Conservation (phyloP, 2,329 filamentous ascomycete species). For the Achaetomium macrosporum region DNA sequence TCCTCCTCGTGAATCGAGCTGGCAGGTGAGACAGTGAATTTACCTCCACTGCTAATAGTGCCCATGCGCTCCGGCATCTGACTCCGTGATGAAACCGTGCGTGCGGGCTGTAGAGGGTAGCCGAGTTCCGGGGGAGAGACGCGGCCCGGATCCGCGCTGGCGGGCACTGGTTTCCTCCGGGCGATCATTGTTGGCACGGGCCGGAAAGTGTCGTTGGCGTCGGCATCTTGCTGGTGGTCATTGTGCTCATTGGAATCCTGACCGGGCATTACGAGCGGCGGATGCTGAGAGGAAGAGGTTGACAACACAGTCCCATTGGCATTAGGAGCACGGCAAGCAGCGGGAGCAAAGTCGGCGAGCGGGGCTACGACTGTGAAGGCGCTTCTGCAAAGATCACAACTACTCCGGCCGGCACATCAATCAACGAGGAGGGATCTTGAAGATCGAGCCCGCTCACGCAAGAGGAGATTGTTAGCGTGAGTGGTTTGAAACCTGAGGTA, state of each 20-base stretch:
- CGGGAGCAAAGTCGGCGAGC: not conserved
- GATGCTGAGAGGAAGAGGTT: not conserved
- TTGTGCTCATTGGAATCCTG: slow-evolving; percentile 5
- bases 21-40: slow-evolving; percentile 20
- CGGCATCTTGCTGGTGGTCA: not conserved
- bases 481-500: not conserved
- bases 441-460: too few species aligned
- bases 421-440: too few species aligned
- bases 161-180: not conserved
- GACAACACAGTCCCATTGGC: not conserved
- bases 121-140: not conserved
- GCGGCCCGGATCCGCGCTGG: not conserved
- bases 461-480: not conserved
- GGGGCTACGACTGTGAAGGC: not conserved
- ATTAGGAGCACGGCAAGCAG: not conserved
- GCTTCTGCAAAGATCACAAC: not conserved
- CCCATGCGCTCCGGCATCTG: slow-evolving; percentile 14
- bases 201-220: not conserved
- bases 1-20: slow-evolving; percentile 20
- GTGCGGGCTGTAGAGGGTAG: not conserved
- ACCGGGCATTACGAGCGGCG: slow-evolving; percentile 9
- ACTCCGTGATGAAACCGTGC: not conserved
- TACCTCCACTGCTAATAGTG: slow-evolving; percentile 14
- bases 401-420: too few species aligned
- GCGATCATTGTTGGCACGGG: not conserved